Evolutionary conservation across 2,329 filamentous ascomycete genomes (phyloP).

Genomic region (Aquanectria penicillioides): DNA sequence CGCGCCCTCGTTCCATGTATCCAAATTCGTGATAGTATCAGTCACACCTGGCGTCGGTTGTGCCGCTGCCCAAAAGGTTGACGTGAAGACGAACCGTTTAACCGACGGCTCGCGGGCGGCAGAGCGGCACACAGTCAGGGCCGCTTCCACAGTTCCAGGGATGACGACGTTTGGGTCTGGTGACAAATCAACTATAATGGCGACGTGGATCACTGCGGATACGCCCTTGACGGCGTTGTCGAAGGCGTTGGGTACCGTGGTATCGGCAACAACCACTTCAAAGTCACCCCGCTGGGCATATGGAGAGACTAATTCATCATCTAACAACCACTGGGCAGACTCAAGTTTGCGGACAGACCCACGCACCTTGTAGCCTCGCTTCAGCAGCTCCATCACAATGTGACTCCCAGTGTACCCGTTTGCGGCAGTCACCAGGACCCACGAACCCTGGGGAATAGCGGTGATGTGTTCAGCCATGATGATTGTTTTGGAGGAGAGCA

Average conservation of each 20-base stretch:
- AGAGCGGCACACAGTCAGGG: constrained; percentile 28
- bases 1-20: constrained; percentile 34
- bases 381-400: constrained; percentile 32
- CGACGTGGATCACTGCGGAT: constrained; percentile 32
- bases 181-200: constrained; percentile 18
- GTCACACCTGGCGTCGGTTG: constrained; percentile 19
- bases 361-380: constrained; percentile 32
- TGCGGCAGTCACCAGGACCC: constrained; percentile 35
- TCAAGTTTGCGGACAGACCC: constrained; percentile 29
- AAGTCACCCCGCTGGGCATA: constrained; percentile 15
- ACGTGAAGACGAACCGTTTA: constrained; percentile 33
- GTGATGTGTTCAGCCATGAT: constrained; percentile 10
- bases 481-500: no score
- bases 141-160: constrained; percentile 23
- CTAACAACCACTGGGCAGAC: constrained; percentile 31
- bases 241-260: constrained; percentile 24
- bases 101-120: constrained; percentile 27
- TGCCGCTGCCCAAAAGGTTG: constrained; percentile 27
- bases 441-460: constrained; percentile 32
- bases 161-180: constrained; percentile 31
- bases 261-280: constrained; percentile 33
- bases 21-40: constrained; percentile 5
- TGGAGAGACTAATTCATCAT: constrained; percentile 21
- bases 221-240: constrained; percentile 33
- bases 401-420: constrained; percentile 35